phyloP scores from a whole-genome alignment of 768 basidiomycete species.

The Podaxis mareebaensis region DNA sequence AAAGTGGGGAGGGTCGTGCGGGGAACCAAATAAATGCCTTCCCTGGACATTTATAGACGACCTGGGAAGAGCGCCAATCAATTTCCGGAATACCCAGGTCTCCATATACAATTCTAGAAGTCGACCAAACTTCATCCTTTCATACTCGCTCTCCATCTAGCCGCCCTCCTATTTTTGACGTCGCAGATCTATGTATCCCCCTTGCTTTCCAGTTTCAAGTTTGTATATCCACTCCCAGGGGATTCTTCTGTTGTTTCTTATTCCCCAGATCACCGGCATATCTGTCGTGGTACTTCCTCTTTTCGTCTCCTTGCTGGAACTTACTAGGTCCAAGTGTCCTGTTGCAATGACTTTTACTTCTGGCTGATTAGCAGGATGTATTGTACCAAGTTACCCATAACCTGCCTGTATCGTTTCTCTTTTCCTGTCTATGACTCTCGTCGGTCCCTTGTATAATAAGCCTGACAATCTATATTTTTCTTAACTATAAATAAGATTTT shows the following conservation, averaged over 20 bases:
- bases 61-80: slow-evolving; percentile 5
- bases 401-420: slow-evolving; percentile 10
- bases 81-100: slow-evolving; percentile 3
- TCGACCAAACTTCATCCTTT: not conserved
- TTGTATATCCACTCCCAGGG: slow-evolving; percentile 1
- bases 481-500: not conserved
- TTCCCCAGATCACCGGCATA: slow-evolving; percentile 5
- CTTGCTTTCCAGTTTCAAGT: slow-evolving; percentile 3
- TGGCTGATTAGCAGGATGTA: slow-evolving; percentile 15
- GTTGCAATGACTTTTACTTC: not conserved
- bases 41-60: slow-evolving; percentile 1
- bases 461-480: slow-evolving; percentile 12
- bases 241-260: slow-evolving; percentile 3
- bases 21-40: slow-evolving; percentile 39
- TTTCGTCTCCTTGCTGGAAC: slow-evolving; percentile 19
- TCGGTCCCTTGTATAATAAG: slow-evolving; percentile 13
- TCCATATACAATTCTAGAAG: not conserved
- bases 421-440: not conserved
- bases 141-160: not conserved
- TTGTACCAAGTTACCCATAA: slow-evolving; percentile 16
- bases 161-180: not conserved
- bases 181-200: slow-evolving; percentile 13
- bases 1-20: slow-evolving; percentile 76
- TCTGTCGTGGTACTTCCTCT: slow-evolving; percentile 11
- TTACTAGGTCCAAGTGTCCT: slow-evolving; percentile 9